Conservation (phyloP, 345 rosid species). For the Citrus inodora region DNA sequence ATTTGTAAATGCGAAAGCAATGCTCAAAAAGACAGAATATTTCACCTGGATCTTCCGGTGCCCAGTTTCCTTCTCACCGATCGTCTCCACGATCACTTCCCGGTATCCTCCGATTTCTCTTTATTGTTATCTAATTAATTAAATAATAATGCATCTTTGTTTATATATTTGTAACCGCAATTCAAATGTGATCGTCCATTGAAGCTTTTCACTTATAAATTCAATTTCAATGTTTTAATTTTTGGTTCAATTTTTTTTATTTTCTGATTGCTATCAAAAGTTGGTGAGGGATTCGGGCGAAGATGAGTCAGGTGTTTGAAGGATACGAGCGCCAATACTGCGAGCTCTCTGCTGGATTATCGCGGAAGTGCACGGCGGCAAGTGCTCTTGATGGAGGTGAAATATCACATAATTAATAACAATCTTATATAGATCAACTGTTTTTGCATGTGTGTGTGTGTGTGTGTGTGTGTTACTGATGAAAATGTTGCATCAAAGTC, state of each 20-base stretch:
- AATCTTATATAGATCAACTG: too few relatives aligned
- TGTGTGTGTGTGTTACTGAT: too few relatives aligned
- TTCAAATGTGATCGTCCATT: not conserved
- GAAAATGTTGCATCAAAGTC: too few relatives aligned
- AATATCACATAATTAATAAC: not conserved
- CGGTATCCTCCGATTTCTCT: not conserved
- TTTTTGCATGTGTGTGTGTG: too few relatives aligned
- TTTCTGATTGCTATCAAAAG: not conserved
- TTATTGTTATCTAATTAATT: not conserved
- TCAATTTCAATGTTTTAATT: not conserved
- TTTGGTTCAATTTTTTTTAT: not conserved
- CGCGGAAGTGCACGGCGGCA: slow-evolving; percentile 29
- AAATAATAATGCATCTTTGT: not conserved
- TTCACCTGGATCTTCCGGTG: not conserved
- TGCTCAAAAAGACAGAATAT: not conserved
- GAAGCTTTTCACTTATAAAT: not conserved
- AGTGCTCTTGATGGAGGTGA: slow-evolving; percentile 37
- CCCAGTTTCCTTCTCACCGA: not conserved
- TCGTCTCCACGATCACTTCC: not conserved
- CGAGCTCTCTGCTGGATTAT: slow-evolving; percentile 28
- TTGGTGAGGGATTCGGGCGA: slow-evolving; percentile 12
- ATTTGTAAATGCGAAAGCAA: not conserved
- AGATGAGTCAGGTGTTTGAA: slow-evolving; percentile 39
- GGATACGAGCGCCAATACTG: slow-evolving; percentile 27
- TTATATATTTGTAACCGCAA: not conserved